Base-by-base conservation (phyloP, 2,329 filamentous ascomycete species). In the Endoconidiophora polonica region DNA sequence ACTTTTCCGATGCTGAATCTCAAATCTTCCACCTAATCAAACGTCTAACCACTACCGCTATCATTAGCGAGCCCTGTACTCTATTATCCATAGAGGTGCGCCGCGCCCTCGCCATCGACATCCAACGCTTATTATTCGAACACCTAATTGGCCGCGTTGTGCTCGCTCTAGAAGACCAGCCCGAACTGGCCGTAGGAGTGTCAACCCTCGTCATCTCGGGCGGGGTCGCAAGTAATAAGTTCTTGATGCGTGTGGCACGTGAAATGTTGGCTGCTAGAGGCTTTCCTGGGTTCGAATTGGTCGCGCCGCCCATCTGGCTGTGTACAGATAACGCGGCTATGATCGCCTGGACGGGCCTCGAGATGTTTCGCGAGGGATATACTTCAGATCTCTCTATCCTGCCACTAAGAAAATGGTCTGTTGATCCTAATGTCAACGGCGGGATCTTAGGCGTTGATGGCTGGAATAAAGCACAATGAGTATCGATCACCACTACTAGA, bases 241-340 rank as follows among this genome's bases (percentile, higher is more conserved):
- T 83, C 62, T 68, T 98, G 40, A 75, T 80, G 62, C 73, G 79
- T 58, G 72, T 96, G 41, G 60, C 78, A 49, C 65, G 69, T 33
- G 54, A 61, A 5, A 67, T 69, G 42, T 62, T 95, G 40, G 73
- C 81, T 55, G 73, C 69, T n/a, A 74, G 82, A 41, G 84, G 84
- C 0, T 81, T 77, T 59, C 59, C 61, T 0, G 58, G 76, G 55
- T 62, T 93, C 24, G 58, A 70, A 9, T 63, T 95, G 5, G 65
- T 81, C 26, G 83, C 82, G 50, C 90, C 91, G n/a, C 87, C 87
- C 2, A 64, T 76, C 7, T 69, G 71, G 40, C 70, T 90, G 48
- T 96, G 91, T 61, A 95, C 86, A 0, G 91, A 98, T 60, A 96
- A 98, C 63, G 91, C 91, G 10, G 86, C 87, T 44, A 98, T 98